Evolutionary conservation across 305 asterid genomes (phyloP).

Genomic region (Ajuga reptans): DNA sequence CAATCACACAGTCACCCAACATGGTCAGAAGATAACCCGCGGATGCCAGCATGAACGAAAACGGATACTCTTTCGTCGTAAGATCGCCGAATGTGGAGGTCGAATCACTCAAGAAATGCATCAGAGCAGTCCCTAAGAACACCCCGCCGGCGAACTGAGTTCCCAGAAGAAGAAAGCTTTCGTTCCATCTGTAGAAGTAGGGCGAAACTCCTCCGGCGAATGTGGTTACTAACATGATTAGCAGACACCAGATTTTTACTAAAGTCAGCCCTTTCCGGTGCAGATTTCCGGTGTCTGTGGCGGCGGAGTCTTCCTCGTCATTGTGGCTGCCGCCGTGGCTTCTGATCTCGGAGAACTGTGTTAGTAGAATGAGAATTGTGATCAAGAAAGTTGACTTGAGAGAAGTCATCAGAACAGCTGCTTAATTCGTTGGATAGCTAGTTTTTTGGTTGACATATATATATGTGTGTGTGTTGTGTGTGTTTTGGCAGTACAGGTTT

Average conservation of each 20-base stretch:
- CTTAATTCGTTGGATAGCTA: neutral
- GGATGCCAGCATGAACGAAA: slow-evolving; percentile 74
- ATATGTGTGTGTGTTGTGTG: neutral
- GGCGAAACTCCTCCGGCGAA: slow-evolving; percentile 76
- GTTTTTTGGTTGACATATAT: neutral
- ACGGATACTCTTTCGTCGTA: slow-evolving; percentile 53
- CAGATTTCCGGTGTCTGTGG: neutral
- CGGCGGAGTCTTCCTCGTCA: slow-evolving; percentile 17
- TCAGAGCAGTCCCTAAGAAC: slow-evolving; percentile 65
- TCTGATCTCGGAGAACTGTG: slow-evolving; percentile 30
- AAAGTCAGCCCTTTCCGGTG: slow-evolving; percentile 43
- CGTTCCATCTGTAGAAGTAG: slow-evolving; percentile 73
- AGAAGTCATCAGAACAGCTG: slow-evolving; percentile 28
- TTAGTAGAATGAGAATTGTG: slow-evolving; percentile 26
- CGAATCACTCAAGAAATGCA: slow-evolving; percentile 83
- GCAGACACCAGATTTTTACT: slow-evolving; percentile 69
- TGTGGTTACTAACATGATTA: slow-evolving; percentile 59
- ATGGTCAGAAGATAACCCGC: slow-evolving; percentile 68
- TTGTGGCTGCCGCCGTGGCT: slow-evolving; percentile 45
- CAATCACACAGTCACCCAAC: slow-evolving; percentile 56
- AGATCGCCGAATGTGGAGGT: slow-evolving; percentile 36
- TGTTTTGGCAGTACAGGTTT: slow-evolving; percentile 46
- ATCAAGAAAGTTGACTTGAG: slow-evolving; percentile 45
- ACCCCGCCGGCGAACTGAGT: slow-evolving; percentile 92
- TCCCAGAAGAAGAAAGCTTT: slow-evolving; percentile 62